A percentile compares a stretch with the other conserved stretches of the same genome.
Evolutionary conservation across 2,329 filamentous ascomycete species (phyloP).

Genomic region (Tympanopsis confertula): DNA sequence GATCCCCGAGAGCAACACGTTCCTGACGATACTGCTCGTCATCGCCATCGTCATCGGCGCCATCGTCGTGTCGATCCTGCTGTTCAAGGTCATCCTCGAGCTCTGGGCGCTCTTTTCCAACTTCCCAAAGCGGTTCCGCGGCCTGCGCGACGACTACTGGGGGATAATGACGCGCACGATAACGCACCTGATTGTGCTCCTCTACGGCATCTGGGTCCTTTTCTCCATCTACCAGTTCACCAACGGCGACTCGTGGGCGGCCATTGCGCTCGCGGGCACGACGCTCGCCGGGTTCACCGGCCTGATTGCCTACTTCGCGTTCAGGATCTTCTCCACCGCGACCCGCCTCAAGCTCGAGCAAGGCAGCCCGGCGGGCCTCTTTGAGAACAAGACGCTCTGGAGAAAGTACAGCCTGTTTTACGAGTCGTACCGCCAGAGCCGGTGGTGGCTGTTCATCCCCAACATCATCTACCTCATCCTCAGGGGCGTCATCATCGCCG

Average conservation of each 20-base stretch:
- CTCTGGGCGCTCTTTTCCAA: slow-evolving; percentile 79
- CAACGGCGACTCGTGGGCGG: slow-evolving; percentile 85
- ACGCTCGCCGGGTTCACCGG: slow-evolving; percentile 73
- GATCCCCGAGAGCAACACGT: slow-evolving; percentile 81
- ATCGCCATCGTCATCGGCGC: slow-evolving; percentile 77
- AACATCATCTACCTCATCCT: slow-evolving; percentile 81
- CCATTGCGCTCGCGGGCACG: slow-evolving; percentile 69
- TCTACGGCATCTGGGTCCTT: slow-evolving; percentile 90
- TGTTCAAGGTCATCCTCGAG: slow-evolving; percentile 86
- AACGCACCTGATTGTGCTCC: slow-evolving; percentile 79
- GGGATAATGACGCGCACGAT: slow-evolving; percentile 78
- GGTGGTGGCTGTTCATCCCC: slow-evolving; percentile 96
- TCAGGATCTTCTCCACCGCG: slow-evolving; percentile 70
- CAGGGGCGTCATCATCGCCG: slow-evolving; percentile 77
- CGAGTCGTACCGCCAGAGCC: slow-evolving; percentile 83
- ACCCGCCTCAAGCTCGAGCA: slow-evolving; percentile 62
- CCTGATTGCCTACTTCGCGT: slow-evolving; percentile 72
- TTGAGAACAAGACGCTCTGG: slow-evolving; percentile 84
- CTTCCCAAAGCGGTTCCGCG: slow-evolving; percentile 69
- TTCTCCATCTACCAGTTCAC: slow-evolving; percentile 96
- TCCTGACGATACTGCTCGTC: slow-evolving; percentile 86
- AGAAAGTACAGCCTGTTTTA: slow-evolving; percentile 96
- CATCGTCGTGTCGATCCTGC: slow-evolving; percentile 74
- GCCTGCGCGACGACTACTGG: slow-evolving; percentile 96
- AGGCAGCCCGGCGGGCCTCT: slow-evolving; percentile 63